Evolutionary conservation across 805 yeast genomes (phyloP).

Genomic region (Wickerhamomyces chaumierensis): DNA sequence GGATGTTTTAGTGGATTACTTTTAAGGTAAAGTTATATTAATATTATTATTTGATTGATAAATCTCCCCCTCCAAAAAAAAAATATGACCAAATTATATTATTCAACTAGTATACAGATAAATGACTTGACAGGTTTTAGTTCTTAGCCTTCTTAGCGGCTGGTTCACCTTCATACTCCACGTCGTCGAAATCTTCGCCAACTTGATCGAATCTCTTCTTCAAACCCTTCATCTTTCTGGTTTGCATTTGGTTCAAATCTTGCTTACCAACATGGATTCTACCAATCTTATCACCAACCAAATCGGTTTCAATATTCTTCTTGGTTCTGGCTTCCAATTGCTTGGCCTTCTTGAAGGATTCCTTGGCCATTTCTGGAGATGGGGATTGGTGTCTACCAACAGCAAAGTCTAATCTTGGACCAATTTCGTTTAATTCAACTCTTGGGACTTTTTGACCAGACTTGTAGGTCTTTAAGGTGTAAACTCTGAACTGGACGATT

Average conservation of each 20-base stretch:
- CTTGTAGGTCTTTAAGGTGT: constrained; percentile 68
- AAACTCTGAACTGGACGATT: constrained; percentile 79
- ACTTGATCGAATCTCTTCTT: constrained; percentile 76
- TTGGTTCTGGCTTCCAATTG: constrained; percentile 71
- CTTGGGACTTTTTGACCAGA: constrained; percentile 87
- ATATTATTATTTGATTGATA: no score
- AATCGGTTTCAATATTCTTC: constrained; percentile 83
- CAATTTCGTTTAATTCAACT: constrained; percentile 88
- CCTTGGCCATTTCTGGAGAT: constrained; percentile 81
- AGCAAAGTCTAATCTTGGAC: constrained; percentile 89
- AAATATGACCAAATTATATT: background rate
- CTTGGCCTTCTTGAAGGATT: constrained; percentile 71
- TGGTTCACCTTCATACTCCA: constrained; percentile 31
- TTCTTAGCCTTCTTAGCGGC: constrained; percentile 21
- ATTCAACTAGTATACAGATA: background rate
- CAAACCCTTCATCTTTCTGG: constrained; percentile 97
- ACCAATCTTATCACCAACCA: constrained; percentile 94
- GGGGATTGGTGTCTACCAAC: constrained; percentile 81
- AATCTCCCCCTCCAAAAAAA: background rate
- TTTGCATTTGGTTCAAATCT: constrained; percentile 81
- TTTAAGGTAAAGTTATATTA: no score
- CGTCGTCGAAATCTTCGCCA: constrained; percentile 40
- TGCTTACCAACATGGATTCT: constrained; percentile 94
- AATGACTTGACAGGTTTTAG: background rate
- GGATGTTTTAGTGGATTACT: background rate